Evolutionary conservation across 2,329 filamentous ascomycete species (phyloP).

Genomic region (Tolypocladium paradoxum): DNA sequence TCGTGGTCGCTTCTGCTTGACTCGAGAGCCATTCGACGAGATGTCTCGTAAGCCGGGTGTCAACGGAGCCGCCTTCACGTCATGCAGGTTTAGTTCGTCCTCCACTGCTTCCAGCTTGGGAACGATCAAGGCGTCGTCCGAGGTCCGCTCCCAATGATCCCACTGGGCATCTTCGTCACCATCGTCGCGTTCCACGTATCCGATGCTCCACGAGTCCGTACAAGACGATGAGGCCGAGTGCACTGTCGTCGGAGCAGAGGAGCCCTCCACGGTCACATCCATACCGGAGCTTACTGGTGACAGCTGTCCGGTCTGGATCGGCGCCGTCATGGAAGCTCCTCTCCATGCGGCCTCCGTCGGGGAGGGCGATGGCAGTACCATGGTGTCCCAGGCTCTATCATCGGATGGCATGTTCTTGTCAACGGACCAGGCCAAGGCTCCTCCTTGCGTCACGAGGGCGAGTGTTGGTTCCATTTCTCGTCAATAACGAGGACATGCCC

Average conservation of each 20-base stretch:
- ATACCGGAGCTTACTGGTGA: constrained; percentile 43
- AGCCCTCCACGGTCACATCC: constrained; percentile 28
- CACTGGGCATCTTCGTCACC: constrained; percentile 32
- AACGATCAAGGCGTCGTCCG: constrained; percentile 33
- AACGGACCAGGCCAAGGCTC: constrained; percentile 34
- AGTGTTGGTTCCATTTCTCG: constrained; percentile 37
- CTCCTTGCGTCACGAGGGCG: constrained; percentile 29
- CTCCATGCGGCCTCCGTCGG: constrained; percentile 20
- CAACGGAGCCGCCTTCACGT: constrained; percentile 33
- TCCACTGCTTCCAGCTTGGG: constrained; percentile 49
- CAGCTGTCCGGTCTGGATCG: constrained; percentile 34
- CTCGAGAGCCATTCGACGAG: constrained; percentile 13
- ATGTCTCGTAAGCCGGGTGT: constrained; percentile 9
- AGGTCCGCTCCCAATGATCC: constrained; percentile 39
- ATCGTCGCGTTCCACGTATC: constrained; percentile 26
- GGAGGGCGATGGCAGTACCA: constrained; percentile 20
- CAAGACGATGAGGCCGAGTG: constrained; percentile 37
- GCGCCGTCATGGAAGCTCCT: constrained; percentile 11
- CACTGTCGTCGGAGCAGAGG: constrained; percentile 29
- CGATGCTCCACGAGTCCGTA: constrained; percentile 32
- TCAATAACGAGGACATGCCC: constrained; percentile 31
- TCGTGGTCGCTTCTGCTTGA: constrained; percentile 53
- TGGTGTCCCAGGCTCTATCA: constrained; percentile 19
- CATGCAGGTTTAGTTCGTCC: constrained; percentile 42
- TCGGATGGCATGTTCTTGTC: constrained; percentile 34